Evolutionary conservation across 139 green algal genomes (phyloP).

Genomic region (Haematococcus lacustris): DNA sequence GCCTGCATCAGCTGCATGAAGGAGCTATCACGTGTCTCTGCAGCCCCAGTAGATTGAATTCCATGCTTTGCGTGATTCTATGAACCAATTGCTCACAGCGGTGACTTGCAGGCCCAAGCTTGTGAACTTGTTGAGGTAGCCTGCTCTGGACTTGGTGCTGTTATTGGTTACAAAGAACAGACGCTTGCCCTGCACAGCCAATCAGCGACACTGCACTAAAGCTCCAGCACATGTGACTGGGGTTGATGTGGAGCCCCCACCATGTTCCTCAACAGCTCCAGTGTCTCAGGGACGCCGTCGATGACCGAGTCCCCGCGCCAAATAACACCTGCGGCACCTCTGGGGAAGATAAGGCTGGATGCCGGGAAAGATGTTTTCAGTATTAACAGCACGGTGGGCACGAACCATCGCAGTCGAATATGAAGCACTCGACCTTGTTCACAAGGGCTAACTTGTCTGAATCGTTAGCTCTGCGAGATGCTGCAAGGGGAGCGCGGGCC

Average conservation of each 20-base stretch:
- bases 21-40: neutral
- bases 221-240: no score
- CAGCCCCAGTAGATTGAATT: neutral
- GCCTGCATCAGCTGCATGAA: neutral
- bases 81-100: conserved; percentile 40
- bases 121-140: conserved; percentile 96
- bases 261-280: conserved; percentile 80
- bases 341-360: no score
- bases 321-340: conserved; percentile 82
- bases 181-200: conserved; percentile 92
- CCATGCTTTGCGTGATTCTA: no score
- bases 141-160: conserved; percentile 91
- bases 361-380: no score
- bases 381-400: conserved; percentile 6
- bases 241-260: no score
- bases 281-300: conserved; percentile 92
- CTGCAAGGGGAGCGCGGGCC: no score
- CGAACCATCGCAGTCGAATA: conserved; percentile 99
- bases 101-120: conserved; percentile 82
- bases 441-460: conserved; percentile 73
- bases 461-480: conserved; percentile 34
- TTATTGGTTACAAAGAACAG: conserved; percentile 99
- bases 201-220: no score
- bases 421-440: conserved; percentile 90
- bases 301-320: conserved; percentile 96